These are phyloP conservation scores for Globomyces sp. DNA, from an alignment of 371 early-diverging fungal genomes.

Conservation along the genomic window DNA sequence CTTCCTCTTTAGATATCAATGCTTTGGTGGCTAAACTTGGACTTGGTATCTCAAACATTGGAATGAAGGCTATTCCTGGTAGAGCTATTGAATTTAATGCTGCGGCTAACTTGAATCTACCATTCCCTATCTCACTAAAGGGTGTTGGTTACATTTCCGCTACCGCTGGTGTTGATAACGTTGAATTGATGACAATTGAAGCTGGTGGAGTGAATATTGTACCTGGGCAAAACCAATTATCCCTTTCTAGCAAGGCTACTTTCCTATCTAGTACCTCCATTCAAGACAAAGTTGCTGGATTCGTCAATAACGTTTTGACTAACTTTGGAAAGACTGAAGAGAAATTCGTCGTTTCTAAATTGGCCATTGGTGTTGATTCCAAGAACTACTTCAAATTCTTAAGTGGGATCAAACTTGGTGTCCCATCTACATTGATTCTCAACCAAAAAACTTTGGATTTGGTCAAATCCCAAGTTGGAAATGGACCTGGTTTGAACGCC, in stretches of 20 bases:
- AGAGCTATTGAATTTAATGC: constrained; percentile 4
- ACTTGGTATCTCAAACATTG: background rate
- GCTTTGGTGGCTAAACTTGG: background rate
- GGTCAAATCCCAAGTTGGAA: constrained; percentile 1
- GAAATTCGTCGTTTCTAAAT: constrained; percentile 6
- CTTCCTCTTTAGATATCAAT: constrained; percentile 1
- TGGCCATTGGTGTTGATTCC: constrained; percentile 2
- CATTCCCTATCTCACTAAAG: constrained; percentile 27
- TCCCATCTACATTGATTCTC: constrained; percentile 5
- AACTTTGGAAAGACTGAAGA: constrained; percentile 9
- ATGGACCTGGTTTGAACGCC: too few relatives aligned
- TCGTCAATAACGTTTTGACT: background rate
- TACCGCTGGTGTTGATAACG: constrained; percentile 19
- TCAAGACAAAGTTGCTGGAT: background rate
- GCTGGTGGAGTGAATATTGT: constrained; percentile 7
- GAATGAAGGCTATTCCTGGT: background rate
- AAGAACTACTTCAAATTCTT: constrained; percentile 10
- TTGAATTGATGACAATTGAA: background rate
- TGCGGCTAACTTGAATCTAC: constrained; percentile 19
- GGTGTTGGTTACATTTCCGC: constrained; percentile 24
- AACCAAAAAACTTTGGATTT: constrained; percentile 10
- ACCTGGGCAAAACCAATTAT: constrained; percentile 8
- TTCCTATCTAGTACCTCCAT: constrained; percentile 4
- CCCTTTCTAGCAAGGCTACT: background rate
- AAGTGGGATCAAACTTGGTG: background rate